A percentile compares a stretch with the other conserved stretches of the same genome.
These are phyloP conservation scores for Puccinia coronata DNA, from an alignment of 1,284 basidiomycete genomes.

Conservation along the genomic window DNA sequence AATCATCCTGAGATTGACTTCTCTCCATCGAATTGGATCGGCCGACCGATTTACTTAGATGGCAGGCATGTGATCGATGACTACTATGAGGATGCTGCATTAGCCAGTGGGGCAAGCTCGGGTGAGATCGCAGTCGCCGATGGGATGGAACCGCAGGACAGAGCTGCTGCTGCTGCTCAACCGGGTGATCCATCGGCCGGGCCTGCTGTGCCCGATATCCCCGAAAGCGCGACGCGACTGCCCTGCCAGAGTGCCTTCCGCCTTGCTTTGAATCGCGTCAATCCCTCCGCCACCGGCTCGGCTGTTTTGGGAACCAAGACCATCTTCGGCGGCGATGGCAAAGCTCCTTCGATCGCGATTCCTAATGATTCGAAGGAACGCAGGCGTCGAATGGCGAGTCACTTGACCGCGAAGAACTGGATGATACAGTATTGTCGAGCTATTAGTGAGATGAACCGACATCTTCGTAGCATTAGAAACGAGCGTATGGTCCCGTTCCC, in stretches of 20 bases:
- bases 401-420: slow-evolving; percentile 79
- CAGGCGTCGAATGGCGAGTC: slow-evolving; percentile 56
- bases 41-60: slow-evolving; percentile 62
- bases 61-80: slow-evolving; percentile 90
- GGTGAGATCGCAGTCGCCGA: slow-evolving; percentile 67
- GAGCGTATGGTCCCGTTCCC: slow-evolving; percentile 36
- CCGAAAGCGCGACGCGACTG: slow-evolving; percentile 19
- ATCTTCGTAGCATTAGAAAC: slow-evolving; percentile 33
- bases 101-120: slow-evolving; percentile 70
- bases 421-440: slow-evolving; percentile 71
- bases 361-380: slow-evolving; percentile 70
- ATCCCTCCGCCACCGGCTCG: not conserved
- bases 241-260: slow-evolving; percentile 42
- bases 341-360: slow-evolving; percentile 79
- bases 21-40: not conserved
- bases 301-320: slow-evolving; percentile 74
- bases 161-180: slow-evolving; percentile 43
- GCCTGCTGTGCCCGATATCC: slow-evolving; percentile 51
- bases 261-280: slow-evolving; percentile 29
- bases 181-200: slow-evolving; percentile 47
- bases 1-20: not conserved
- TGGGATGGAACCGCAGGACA: slow-evolving; percentile 51
- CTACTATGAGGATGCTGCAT: slow-evolving; percentile 83
- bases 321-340: slow-evolving; percentile 76
- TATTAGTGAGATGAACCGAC: slow-evolving; percentile 46